phyloP scores from a whole-genome alignment of 768 basidiomycete species.

The Leccinum boreale region DNA sequence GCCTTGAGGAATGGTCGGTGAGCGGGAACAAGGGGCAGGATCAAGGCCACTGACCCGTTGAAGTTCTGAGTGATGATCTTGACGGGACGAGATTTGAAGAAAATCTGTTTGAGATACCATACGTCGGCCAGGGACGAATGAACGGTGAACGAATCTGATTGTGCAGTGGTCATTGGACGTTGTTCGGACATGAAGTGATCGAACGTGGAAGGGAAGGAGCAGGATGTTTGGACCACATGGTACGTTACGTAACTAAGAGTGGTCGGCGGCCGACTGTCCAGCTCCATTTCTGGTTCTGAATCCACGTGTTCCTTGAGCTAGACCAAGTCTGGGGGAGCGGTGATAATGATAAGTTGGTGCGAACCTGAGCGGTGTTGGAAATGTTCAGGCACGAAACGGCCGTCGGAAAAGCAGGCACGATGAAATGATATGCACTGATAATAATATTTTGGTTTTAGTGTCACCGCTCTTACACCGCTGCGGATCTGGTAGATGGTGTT shows the following conservation, averaged over 20 bases:
- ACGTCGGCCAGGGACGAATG: slow-evolving; percentile 45
- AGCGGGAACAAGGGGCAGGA: not conserved
- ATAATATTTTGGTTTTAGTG: not conserved
- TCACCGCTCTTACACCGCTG: not conserved
- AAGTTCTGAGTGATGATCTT: slow-evolving; percentile 82
- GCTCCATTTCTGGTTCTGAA: not conserved
- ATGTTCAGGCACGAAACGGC: not conserved
- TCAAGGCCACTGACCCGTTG: slow-evolving; percentile 58
- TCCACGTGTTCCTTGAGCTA: not conserved
- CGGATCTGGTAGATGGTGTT: not conserved
- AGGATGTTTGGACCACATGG: not conserved
- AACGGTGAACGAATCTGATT: slow-evolving; percentile 11
- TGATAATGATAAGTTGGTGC: not conserved
- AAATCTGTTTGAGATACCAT: slow-evolving; percentile 74
- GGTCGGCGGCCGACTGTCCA: no score
- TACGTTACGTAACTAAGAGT: not conserved
- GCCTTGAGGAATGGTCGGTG: slow-evolving; percentile 48
- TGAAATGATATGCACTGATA: no score
- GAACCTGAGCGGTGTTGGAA: not conserved
- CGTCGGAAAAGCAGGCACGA: not conserved
- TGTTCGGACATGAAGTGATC: slow-evolving; percentile 16
- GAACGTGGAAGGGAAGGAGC: not conserved
- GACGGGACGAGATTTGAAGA: slow-evolving; percentile 41
- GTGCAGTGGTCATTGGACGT: not conserved
- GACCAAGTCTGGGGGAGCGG: not conserved